Base-by-base conservation (phyloP, 2,329 filamentous ascomycete species). In the Helotiales sp. region DNA sequence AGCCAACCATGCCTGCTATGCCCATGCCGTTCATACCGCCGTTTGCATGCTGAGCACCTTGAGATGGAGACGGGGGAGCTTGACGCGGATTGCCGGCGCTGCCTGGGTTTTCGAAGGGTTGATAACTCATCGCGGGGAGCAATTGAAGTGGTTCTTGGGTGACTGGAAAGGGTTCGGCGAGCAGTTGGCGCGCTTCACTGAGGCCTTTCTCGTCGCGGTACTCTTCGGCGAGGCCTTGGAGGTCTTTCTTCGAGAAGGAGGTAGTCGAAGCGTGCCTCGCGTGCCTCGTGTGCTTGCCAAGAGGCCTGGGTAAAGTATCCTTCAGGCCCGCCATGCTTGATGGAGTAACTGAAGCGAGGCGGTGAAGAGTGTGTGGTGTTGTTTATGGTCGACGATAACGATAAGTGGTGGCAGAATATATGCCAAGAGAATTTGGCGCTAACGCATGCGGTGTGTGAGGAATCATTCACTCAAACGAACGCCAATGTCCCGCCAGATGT, bases 1-100 rank as follows among this genome's bases (percentile, higher is more conserved):
- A 68, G 6, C 69, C 70, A 40, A 66, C 60, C 63, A 69, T 67
- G 10, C 65, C 65, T 48, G 78, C 76, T 57, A 80, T 78, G 59
- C 76, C 77, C 29, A 67, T 67, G 19, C 55, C 66, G 44, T 65
- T 64, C 47, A 69, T 71, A 58, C 68, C 67, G 27, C 70, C 70
- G 52, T 72, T 71, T 5, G 61, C 50, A 54, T 70, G 68, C 44
- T 63, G 55, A 48, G 68, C 66, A 12, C 61, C 60, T 59, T 67
- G 69, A 12, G 66, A 67, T 27, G 69, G 67, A 0, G 68, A 70
- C 25, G 69, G 69, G 19, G 70, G 68, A n/a, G 69, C 69, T 46
- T 59, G 57, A 24, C 57, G 53, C 1, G 63, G 59, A 36, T 64
- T 65, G 12, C 56, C 58, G 13, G 59, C 56, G 29, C 62, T 52